phyloP scores from a whole-genome alignment of 805 yeast genomes.

The Saccharomycopsis sp. region DNA sequence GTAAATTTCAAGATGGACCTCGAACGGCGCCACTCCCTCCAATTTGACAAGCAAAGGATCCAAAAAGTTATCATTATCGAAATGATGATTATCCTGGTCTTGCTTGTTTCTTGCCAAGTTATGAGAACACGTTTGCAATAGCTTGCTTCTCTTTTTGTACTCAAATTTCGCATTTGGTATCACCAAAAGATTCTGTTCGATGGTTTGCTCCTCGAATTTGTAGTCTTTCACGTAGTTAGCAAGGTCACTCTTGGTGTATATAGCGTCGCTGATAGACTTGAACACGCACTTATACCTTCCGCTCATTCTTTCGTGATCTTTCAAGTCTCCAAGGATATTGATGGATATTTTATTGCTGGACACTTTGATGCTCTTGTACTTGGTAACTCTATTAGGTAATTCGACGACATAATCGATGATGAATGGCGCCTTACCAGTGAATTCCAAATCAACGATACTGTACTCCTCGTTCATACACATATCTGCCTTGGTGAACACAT shows the following conservation, averaged over 20 bases:
- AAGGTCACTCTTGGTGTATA: slow-evolving; percentile 42
- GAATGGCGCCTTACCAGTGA: slow-evolving; percentile 61
- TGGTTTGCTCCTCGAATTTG: slow-evolving; percentile 29
- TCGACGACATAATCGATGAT: slow-evolving; percentile 57
- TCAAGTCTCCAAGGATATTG: slow-evolving; percentile 28
- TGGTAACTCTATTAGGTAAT: slow-evolving; percentile 46
- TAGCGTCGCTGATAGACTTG: slow-evolving; percentile 56
- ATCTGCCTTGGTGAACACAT: slow-evolving; percentile 29
- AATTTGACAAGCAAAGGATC: slow-evolving; percentile 51
- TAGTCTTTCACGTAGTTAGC: slow-evolving; percentile 26
- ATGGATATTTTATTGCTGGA: slow-evolving; percentile 46
- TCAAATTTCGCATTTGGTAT: slow-evolving; percentile 56
- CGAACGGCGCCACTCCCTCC: slow-evolving; percentile 56
- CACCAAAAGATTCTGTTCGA: slow-evolving; percentile 49
- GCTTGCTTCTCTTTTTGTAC: slow-evolving; percentile 33
- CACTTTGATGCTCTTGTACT: slow-evolving; percentile 38
- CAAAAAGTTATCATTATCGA: slow-evolving; percentile 30
- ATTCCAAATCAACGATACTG: slow-evolving; percentile 38
- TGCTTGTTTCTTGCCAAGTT: slow-evolving; percentile 26
- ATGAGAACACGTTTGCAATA: slow-evolving; percentile 43
- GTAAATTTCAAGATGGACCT: slow-evolving; percentile 47
- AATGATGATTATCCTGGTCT: slow-evolving; percentile 25
- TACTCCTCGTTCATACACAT: slow-evolving; percentile 46
- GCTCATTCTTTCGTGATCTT: slow-evolving; percentile 26
- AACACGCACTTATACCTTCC: slow-evolving; percentile 63